phyloP scores from a whole-genome alignment of 129 eudicot species.

The Artemisia annua region DNA sequence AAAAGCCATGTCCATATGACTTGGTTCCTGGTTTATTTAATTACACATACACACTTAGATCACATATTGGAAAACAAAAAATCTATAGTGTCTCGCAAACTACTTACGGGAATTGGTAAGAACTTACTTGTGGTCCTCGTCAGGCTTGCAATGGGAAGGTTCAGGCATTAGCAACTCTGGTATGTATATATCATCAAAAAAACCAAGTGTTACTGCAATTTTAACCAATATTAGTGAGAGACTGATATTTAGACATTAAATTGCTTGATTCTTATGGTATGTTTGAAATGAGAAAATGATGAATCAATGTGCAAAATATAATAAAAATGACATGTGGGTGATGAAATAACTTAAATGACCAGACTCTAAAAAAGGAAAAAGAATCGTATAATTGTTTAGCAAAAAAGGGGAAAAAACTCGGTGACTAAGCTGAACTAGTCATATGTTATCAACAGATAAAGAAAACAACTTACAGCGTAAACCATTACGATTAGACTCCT shows the following conservation, averaged over 20 bases:
- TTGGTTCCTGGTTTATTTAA: slow-evolving; percentile 45
- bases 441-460: not conserved
- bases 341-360: too few relatives aligned
- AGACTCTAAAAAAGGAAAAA: too few relatives aligned
- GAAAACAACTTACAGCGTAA: slow-evolving; percentile 57
- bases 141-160: slow-evolving; percentile 54
- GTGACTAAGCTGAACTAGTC: not conserved
- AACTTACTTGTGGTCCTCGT: slow-evolving; percentile 54
- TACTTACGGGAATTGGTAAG: not conserved
- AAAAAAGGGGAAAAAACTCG: not conserved
- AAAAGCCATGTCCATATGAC: slow-evolving; percentile 69
- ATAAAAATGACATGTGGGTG: too few relatives aligned
- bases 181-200: slow-evolving; percentile 84
- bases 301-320: too few relatives aligned
- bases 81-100: not conserved
- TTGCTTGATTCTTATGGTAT: not conserved
- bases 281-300: not conserved
- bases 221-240: slow-evolving; percentile 12
- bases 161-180: slow-evolving; percentile 63
- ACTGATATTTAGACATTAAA: not conserved
- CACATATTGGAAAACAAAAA: not conserved
- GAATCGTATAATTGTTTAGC: too few relatives aligned
- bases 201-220: slow-evolving; percentile 91
- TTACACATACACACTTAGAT: not conserved
- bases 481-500: slow-evolving; percentile 61